These are phyloP conservation scores for Populus pruinosa DNA, from an alignment of 345 rosid genomes.

Conservation along the genomic window DNA sequence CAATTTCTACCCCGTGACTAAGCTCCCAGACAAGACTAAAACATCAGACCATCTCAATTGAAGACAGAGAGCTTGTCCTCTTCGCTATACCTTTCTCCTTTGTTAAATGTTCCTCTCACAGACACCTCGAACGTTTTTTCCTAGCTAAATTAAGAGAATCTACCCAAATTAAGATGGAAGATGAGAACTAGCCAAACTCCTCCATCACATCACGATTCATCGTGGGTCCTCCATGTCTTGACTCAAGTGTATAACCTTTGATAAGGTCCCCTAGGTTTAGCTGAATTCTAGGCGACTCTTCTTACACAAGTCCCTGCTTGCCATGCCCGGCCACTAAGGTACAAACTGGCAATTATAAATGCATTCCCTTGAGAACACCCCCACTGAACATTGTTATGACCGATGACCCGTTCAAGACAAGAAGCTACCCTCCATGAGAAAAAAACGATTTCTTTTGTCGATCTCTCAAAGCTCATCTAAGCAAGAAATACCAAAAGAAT, in stretches of 20 bases:
- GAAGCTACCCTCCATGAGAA: background rate
- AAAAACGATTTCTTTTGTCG: background rate
- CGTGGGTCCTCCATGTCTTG: background rate
- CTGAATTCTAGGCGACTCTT: constrained; percentile 16
- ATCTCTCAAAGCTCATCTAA: background rate
- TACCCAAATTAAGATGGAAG: background rate
- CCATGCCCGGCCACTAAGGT: background rate
- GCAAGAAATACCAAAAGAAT: background rate
- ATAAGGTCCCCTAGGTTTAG: constrained; percentile 7
- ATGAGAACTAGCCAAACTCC: background rate
- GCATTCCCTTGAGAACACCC: constrained; percentile 22
- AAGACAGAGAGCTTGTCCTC: background rate
- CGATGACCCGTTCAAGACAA: constrained; percentile 19
- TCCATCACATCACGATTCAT: background rate
- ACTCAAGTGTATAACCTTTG: background rate
- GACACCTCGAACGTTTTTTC: background rate
- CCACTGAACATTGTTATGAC: constrained; percentile 16
- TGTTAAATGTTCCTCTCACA: background rate
- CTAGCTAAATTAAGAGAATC: background rate
- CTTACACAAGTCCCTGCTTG: background rate
- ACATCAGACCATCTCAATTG: background rate
- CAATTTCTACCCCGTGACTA: background rate
- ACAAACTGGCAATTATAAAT: constrained; percentile 5
- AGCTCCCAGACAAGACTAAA: background rate
- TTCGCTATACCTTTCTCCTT: background rate